Base-by-base conservation (phyloP, 768 basidiomycete species). In the Dendrothele bispora region DNA sequence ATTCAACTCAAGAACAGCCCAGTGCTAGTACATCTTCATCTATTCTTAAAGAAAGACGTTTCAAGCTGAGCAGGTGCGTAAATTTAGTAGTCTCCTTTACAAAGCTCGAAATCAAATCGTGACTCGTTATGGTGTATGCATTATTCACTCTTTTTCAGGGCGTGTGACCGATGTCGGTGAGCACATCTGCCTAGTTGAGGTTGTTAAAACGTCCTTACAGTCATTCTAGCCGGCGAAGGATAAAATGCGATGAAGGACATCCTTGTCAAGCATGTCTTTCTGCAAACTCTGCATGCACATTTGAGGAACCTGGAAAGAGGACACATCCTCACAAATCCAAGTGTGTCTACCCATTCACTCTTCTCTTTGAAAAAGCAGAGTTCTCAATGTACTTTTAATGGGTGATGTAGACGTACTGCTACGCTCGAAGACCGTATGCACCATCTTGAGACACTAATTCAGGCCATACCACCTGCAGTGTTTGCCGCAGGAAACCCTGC, bases 131-230 rank as follows among this genome's bases (percentile, higher is more conserved):
- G n/a, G n/a, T n/a, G n/a, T n/a, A n/a, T n/a, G n/a, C n/a, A n/a
- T n/a, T n/a, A n/a, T n/a, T n/a, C n/a, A n/a, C n/a, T n/a, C n/a
- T n/a, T n/a, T n/a, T 49, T 27, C 54, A 91, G 90, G 63, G 89
- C 90, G 50, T 92, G 90, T 74, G 90, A 92, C 77, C 87, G 90
- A 51, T 92, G 90, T 73, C 82, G 90, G 88, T 91, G 71, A 77
- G 86, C 56, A 54, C 27, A 26, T 49, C 37, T 32, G 14, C n/a
- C 42, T 39, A 27, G 22, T 6, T 32, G 21, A 11, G 20, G 35
- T 47, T n/a, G 50, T 15, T 5, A 15, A 25, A 42, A 12, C 24
- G 20, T 30, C 11, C 40, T 34, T 22, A 39, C 18, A 2, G 26
- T 41, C 6, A 22, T 27, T 54, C 5, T 55, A 91, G 89, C 17